Percentiles rank a stretch among this genome's conserved stretches.
Conservation (phyloP, 768 basidiomycete species). For the Candolleomyces eurysporus region DNA sequence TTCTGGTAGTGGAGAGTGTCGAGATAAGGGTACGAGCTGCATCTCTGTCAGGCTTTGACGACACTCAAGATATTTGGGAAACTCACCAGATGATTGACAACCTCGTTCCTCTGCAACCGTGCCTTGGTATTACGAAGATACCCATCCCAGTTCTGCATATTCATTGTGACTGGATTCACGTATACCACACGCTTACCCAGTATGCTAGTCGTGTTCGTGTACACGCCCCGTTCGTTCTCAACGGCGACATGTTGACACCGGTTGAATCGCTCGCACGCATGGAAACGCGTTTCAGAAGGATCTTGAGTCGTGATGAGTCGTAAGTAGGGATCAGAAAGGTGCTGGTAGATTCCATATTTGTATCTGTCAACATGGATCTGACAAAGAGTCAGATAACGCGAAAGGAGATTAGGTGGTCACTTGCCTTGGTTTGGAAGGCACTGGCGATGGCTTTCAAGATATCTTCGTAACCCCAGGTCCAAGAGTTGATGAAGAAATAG, state of each 20-base stretch:
- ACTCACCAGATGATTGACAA: slow-evolving; percentile 66
- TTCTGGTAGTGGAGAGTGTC: slow-evolving; percentile 89
- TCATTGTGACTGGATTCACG: slow-evolving; percentile 76
- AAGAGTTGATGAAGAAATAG: slow-evolving; percentile 85
- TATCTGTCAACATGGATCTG: no score
- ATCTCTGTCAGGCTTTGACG: not conserved
- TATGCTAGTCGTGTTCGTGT: slow-evolving; percentile 35
- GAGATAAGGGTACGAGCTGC: slow-evolving; percentile 78
- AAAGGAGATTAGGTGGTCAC: slow-evolving; percentile 6
- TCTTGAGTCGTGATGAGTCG: slow-evolving; percentile 60
- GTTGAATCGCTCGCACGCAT: slow-evolving; percentile 86
- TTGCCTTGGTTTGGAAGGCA: slow-evolving; percentile 62
- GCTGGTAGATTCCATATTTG: slow-evolving; percentile 67
- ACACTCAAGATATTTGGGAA: not conserved
- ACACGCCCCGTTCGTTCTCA: slow-evolving; percentile 25
- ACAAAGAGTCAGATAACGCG: no score
- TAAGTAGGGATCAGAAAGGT: slow-evolving; percentile 59
- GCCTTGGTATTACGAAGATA: slow-evolving; percentile 39
- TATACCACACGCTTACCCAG: slow-evolving; percentile 51
- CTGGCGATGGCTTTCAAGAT: slow-evolving; percentile 73
- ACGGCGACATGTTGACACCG: slow-evolving; percentile 66
- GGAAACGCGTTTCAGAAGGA: slow-evolving; percentile 69
- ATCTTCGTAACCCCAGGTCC: slow-evolving; percentile 98
- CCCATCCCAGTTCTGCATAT: slow-evolving; percentile 48
- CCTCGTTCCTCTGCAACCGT: slow-evolving; percentile 38